Base-by-base conservation (phyloP, 2,329 filamentous ascomycete species). In the Trichoderma citrinoviride region DNA sequence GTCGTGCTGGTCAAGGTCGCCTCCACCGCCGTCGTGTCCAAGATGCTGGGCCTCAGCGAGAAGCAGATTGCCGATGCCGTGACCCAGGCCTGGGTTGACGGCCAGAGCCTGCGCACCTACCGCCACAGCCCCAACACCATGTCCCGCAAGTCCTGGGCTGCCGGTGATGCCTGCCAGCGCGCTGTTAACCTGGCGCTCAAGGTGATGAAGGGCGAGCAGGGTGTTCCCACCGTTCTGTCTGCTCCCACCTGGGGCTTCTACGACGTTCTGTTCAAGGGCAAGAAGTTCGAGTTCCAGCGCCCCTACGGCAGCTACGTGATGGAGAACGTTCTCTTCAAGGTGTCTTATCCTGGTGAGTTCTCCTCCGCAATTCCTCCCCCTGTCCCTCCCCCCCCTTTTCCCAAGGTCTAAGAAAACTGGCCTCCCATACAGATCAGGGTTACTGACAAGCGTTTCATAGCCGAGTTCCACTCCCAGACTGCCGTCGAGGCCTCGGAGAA, bases 271-370 rank as follows among this genome's bases (percentile, higher is more conserved):
- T 99, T 98, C 85, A 92, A 93, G 83, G 93, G 93, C 80, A 92
- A 96, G 74, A 91, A 91, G 80, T 99, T 99, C 77, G 83, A 93
- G 78, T 99, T 97, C 85, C 94, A 98, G 84, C 89, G 95, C 68
- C 88, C 90, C 66, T 99, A 99, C 76, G 94, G 93, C 76, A 96
- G 91, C 84, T 99, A 99, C 79, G 95, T 99, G 71, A 99, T 99
- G 95, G 95, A 99, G 87, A 99, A 98, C 75, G 93, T 99, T 67
- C 88, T 99, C 69, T 99, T 99, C 90, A 99, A 99, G 87, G 95
- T 99, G 67, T 99, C 95, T 52, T 98, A 97, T 78, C 94, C 94
- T 75, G 91, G 91, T 92, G 83, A 77, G 85, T 77, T 19, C 15
- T 6, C 33, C 7, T 10, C 33, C 33, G 4, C 27, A 29, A 7